A percentile compares a stretch with the other conserved stretches of the same genome.
Conservation (phyloP, 495 filamentous ascomycete genomes). For the Penicillium cosmopolitanum region DNA sequence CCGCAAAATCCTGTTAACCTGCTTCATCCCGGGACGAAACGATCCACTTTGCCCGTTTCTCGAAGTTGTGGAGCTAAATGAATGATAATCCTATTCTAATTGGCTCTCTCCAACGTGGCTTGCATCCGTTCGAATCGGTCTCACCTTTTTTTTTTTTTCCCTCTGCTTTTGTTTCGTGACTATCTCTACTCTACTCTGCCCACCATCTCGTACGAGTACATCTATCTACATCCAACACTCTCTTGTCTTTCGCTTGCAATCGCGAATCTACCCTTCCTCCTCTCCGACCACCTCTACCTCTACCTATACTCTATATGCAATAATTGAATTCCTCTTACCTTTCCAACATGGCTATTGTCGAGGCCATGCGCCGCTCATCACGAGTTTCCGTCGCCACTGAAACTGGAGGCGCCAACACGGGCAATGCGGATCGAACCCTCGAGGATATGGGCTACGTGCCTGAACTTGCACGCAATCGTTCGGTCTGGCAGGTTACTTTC, state of each 20-base stretch:
- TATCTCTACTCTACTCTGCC: not conserved
- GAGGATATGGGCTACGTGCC: constrained; percentile 57
- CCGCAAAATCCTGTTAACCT: not conserved
- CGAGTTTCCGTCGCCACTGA: constrained; percentile 20
- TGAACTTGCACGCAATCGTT: constrained; percentile 56
- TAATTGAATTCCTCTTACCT: constrained; percentile 1
- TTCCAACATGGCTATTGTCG: constrained; percentile 19
- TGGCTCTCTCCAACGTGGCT: not conserved
- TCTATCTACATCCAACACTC: not conserved
- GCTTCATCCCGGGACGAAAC: not conserved
- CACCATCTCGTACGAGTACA: not conserved
- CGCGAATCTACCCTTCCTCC: not conserved
- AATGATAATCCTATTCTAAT: not conserved
- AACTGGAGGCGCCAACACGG: constrained; percentile 18
- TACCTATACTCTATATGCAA: not conserved
- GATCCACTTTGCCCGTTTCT: constrained; percentile 3
- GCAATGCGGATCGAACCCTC: constrained; percentile 28
- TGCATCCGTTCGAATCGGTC: constrained; percentile 5
- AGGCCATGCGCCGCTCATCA: constrained; percentile 21
- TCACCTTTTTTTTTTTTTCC: constrained; percentile 10
- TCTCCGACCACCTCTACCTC: not conserved
- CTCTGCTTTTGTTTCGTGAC: constrained; percentile 1
- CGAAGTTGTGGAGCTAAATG: not conserved
- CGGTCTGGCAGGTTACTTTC: constrained; percentile 42
- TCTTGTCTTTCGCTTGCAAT: not conserved